Conservation (phyloP, 805 yeast species). For the Wickerhamiella kurtzmanii region DNA sequence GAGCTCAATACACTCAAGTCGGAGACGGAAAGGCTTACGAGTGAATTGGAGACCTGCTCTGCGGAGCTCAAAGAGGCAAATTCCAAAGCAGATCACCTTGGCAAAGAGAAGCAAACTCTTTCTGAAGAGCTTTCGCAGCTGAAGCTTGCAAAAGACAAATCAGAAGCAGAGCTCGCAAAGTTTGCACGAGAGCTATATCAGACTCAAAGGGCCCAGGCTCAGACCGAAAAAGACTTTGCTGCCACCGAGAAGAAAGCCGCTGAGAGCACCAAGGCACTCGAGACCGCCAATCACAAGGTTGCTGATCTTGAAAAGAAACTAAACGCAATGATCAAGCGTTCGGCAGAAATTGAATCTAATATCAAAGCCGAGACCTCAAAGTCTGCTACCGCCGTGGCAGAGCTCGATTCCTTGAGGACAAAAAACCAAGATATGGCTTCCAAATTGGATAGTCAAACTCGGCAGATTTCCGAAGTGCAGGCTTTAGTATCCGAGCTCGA, state of each 20-base stretch:
- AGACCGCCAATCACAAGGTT: background rate
- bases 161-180: constrained; percentile 80
- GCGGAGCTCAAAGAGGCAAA: constrained; percentile 2
- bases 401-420: constrained; percentile 4
- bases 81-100: background rate
- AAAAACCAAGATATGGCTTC: background rate
- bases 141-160: constrained; percentile 39
- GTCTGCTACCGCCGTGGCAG: background rate
- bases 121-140: constrained; percentile 22
- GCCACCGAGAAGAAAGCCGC: constrained; percentile 1
- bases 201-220: constrained; percentile 44
- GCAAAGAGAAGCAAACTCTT: background rate
- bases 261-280: background rate
- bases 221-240: constrained; percentile 7
- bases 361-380: background rate
- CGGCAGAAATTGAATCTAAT: background rate
- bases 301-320: constrained; percentile 2
- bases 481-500: background rate
- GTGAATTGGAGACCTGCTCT: background rate
- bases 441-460: background rate
- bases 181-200: constrained; percentile 74
- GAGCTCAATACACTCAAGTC: background rate
- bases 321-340: background rate
- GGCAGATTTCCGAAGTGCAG: background rate
- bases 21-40: background rate